These are phyloP conservation scores for Penicillium janthinellum DNA, from an alignment of 2,329 filamentous ascomycete species.

Conservation along the genomic window DNA sequence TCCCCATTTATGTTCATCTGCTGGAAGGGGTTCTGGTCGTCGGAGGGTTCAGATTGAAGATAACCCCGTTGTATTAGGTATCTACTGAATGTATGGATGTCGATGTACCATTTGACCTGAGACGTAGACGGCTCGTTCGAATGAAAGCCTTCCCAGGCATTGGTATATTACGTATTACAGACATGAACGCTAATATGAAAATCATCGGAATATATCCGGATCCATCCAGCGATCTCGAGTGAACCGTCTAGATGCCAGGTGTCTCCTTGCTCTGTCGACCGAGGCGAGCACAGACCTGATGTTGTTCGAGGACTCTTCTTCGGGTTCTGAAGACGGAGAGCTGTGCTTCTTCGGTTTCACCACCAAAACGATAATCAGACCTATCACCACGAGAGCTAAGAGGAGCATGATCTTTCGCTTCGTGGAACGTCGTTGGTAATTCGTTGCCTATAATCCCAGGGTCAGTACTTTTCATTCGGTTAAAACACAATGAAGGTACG, in stretches of 20 bases:
- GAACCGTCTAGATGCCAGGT: slow-evolving; percentile 26
- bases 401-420: slow-evolving; percentile 93
- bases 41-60: neutral
- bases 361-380: slow-evolving; percentile 79
- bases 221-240: slow-evolving; percentile 37
- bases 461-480: neutral
- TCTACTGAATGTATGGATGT: neutral
- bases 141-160: neutral
- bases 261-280: slow-evolving; percentile 26
- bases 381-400: slow-evolving; percentile 79
- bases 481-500: neutral
- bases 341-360: slow-evolving; percentile 69
- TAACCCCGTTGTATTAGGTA: neutral
- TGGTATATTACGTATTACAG: slow-evolving; percentile 24
- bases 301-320: slow-evolving; percentile 29
- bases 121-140: too few relatives aligned
- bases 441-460: slow-evolving; percentile 59
- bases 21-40: neutral
- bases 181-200: slow-evolving; percentile 4
- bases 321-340: slow-evolving; percentile 27
- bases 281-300: slow-evolving; percentile 25
- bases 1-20: neutral
- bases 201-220: slow-evolving; percentile 40
- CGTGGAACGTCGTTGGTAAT: slow-evolving; percentile 83
- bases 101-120: neutral